Evolutionary conservation across 2,329 filamentous ascomycete species (phyloP).

Genomic region (Arthrobotrys megalospora): DNA sequence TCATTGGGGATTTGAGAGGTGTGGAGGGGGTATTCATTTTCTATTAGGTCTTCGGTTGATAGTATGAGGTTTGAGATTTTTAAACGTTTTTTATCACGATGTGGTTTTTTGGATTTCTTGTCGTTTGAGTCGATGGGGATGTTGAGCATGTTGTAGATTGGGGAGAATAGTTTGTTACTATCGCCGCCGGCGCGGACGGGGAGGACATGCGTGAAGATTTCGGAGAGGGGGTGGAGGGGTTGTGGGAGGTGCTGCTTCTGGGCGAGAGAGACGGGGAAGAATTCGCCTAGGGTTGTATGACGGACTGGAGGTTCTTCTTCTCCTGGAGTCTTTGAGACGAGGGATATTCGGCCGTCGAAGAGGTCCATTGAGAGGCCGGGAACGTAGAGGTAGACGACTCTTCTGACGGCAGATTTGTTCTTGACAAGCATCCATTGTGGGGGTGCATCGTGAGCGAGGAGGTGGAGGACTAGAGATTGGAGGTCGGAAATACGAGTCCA

Average conservation of each 20-base stretch:
- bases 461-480: conserved; percentile 76
- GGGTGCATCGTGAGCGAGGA: conserved; percentile 76
- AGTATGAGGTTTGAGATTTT: conserved; percentile 82
- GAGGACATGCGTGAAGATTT: conserved; percentile 91
- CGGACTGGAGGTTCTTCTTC: conserved; percentile 3
- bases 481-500: conserved; percentile 76
- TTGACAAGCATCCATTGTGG: conserved; percentile 78
- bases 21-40: conserved; percentile 88
- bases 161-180: conserved; percentile 71
- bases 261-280: conserved; percentile 65
- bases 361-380: conserved; percentile 91
- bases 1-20: conserved; percentile 71
- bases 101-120: conserved; percentile 69
- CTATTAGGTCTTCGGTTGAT: conserved; percentile 79
- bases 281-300: conserved; percentile 38
- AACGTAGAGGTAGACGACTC: conserved; percentile 91
- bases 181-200: conserved; percentile 90
- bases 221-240: conserved; percentile 67
- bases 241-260: conserved; percentile 65
- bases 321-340: conserved; percentile 61
- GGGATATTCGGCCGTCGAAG: conserved; percentile 77
- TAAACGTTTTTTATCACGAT: conserved; percentile 17
- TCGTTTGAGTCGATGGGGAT: conserved; percentile 84
- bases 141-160: conserved; percentile 78
- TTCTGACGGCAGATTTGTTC: conserved; percentile 77